These are phyloP conservation scores for Rhynchosporium secalis DNA, from an alignment of 2,329 filamentous ascomycete species.

Conservation along the genomic window DNA sequence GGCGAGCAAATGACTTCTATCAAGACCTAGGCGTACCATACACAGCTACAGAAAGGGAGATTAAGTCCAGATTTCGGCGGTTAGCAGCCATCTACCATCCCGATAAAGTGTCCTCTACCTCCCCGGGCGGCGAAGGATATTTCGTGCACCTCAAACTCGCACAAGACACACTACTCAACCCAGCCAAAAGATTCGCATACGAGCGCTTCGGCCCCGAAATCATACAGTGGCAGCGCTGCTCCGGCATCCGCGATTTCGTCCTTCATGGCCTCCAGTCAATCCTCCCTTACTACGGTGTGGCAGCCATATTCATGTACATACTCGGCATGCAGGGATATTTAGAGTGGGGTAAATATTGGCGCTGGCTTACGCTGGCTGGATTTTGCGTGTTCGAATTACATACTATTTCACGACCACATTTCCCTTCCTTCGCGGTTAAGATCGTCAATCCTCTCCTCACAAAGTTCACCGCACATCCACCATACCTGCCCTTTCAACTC, in stretches of 20 bases:
- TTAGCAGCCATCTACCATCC: constrained; percentile 74
- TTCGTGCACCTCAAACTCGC: constrained; percentile 85
- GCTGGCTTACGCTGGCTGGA: constrained; percentile 57
- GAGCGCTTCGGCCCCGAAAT: constrained; percentile 81
- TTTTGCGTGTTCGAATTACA: constrained; percentile 59
- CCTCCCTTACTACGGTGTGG: constrained; percentile 60
- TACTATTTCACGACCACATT: constrained; percentile 54
- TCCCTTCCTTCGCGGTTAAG: constrained; percentile 48
- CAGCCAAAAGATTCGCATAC: constrained; percentile 79
- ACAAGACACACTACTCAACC: constrained; percentile 77
- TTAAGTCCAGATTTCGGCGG: constrained; percentile 83
- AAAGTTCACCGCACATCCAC: constrained; percentile 48
- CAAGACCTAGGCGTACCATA: constrained; percentile 69
- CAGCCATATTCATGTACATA: constrained; percentile 58
- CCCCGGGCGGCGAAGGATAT: constrained; percentile 46
- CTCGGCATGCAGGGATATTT: constrained; percentile 67
- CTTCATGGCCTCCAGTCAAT: constrained; percentile 62
- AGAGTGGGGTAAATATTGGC: constrained; percentile 65
- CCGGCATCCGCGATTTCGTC: constrained; percentile 72
- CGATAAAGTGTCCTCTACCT: constrained; percentile 62
- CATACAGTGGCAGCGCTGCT: constrained; percentile 63
- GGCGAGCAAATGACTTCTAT: constrained; percentile 74
- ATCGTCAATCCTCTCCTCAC: constrained; percentile 48
- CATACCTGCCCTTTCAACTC: constrained; percentile 83
- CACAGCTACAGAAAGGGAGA: constrained; percentile 67